Base-by-base conservation (phyloP, 805 yeast genomes). In the Kluyveromyces nonfermentans region DNA sequence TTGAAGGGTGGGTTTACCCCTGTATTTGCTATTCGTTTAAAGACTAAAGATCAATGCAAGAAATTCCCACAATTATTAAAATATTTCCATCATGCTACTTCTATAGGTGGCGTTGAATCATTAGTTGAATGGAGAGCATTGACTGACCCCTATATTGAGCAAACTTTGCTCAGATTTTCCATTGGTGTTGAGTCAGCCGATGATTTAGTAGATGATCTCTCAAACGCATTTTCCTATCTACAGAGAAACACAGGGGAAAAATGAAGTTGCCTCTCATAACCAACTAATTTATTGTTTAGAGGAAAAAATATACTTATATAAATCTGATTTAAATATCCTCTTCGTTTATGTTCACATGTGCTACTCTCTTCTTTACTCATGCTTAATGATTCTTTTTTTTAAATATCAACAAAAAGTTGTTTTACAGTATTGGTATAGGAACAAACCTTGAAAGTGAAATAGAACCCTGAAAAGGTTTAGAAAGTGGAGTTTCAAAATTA, bases 71-170 rank as follows among this genome's bases (percentile, higher is more conserved):
- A 80, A 2, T 73, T 69, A 46, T 67, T 87, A 46, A 74, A 77
- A 51, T 75, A 74, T 50, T 87, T 88, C 68, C 82, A 81, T 52
- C 97, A 89, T 64, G 95, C 96, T 4, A 88, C 96, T 0, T 86
- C 96, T 2, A 69, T 90, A 21, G 97, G 97, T 33, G 96, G 97
- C 18, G 85, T 84, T 12, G 97, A 90, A 64, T 82, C 94, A 37
- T 68, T 88, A 56, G 78, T 89, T 45, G 97, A 89, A 63, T 87
- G 96, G 95, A 77, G 96, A 57, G 81, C 86, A 0, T 57, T 89
- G 65, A 73, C 82, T 19, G 90, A 87, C 57, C 59, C 73, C 1
- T 50, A 64, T 4, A 82, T 80, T 12, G 68, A 74, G 17, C 72
- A 75, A 18, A 72, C 75, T 1, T 60, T 87, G 38, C 62, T 89